A percentile compares a stretch with the other conserved stretches of the same genome.
phyloP scores from a whole-genome alignment of 176 grass and related monocot genomes.

The Oryza rufipogon region DNA sequence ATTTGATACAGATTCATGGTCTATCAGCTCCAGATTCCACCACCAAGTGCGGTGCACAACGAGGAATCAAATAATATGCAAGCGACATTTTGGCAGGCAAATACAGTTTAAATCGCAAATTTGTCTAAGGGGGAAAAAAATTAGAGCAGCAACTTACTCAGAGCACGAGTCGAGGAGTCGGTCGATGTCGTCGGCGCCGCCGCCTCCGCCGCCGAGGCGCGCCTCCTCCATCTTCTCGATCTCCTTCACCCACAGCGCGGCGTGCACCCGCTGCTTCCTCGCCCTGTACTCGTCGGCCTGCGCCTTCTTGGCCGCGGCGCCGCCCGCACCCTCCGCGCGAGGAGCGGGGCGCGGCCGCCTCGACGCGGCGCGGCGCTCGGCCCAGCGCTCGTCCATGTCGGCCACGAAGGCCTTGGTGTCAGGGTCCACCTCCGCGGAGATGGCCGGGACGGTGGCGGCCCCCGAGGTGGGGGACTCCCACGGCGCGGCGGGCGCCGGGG shows the following conservation, averaged over 20 bases:
- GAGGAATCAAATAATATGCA: constrained; percentile 10
- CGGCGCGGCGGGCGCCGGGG: constrained; percentile 59
- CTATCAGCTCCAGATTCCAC: neutral
- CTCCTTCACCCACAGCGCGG: constrained; percentile 87
- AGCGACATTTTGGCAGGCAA: neutral
- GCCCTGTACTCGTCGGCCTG: constrained; percentile 73
- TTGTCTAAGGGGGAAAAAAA: neutral
- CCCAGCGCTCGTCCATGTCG: constrained; percentile 94
- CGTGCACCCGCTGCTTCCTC: constrained; percentile 93
- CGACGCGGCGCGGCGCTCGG: constrained; percentile 54
- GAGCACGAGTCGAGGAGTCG: constrained; percentile 90
- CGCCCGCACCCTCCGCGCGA: constrained; percentile 33
- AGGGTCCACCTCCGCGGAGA: constrained; percentile 66
- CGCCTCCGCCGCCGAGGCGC: constrained; percentile 63
- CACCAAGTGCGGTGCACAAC: neutral
- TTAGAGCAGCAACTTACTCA: constrained; percentile 53
- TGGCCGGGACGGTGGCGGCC: neutral
- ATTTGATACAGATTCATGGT: neutral
- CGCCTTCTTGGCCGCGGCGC: constrained; percentile 51
- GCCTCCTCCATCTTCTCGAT: constrained; percentile 93
- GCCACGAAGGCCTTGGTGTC: constrained; percentile 91
- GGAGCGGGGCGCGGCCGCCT: constrained; percentile 37
- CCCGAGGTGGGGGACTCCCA: constrained; percentile 55
- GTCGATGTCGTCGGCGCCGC: constrained; percentile 72
- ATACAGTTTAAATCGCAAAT: neutral